phyloP scores from a whole-genome alignment of 1,284 basidiomycete species.

The Ustilago bromivora region DNA sequence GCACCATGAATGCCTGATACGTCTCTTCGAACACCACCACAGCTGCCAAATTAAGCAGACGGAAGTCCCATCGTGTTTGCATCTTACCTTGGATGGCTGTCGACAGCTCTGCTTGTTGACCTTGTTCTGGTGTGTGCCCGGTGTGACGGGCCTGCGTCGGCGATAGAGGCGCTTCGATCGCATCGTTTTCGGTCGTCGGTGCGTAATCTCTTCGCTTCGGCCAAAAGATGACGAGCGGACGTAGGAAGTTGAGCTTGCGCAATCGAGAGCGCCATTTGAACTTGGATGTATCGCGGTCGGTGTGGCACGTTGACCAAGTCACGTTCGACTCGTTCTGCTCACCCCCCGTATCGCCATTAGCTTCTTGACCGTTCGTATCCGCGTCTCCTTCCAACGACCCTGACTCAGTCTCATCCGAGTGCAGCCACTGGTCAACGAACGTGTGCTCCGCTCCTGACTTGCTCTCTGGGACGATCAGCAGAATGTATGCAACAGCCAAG shows the following conservation, averaged over 20 bases:
- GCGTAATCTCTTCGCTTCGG: constrained; percentile 39
- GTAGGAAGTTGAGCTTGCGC: constrained; percentile 55
- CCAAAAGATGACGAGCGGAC: constrained; percentile 56
- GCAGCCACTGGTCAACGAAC: constrained; percentile 54
- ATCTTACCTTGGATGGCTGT: constrained; percentile 27
- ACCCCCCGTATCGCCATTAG: not conserved
- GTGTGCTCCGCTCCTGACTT: constrained; percentile 49
- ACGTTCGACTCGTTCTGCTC: constrained; percentile 31
- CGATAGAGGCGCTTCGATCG: constrained; percentile 31
- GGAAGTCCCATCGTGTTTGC: constrained; percentile 47
- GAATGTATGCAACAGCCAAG: constrained; percentile 50
- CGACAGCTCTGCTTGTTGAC: constrained; percentile 23
- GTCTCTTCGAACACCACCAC: constrained; percentile 62
- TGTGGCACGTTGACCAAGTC: constrained; percentile 41
- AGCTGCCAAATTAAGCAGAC: constrained; percentile 55
- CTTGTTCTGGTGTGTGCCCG: not conserved
- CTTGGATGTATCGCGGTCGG: constrained; percentile 36
- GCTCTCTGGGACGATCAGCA: constrained; percentile 60
- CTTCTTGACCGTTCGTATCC: not conserved
- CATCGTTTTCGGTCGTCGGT: constrained; percentile 31
- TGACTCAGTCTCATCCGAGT: constrained; percentile 36
- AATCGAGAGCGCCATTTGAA: constrained; percentile 46
- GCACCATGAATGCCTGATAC: constrained; percentile 63
- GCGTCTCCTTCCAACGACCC: constrained; percentile 19
- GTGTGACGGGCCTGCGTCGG: not conserved